phyloP scores from a whole-genome alignment of 169 alveolate genomes.

The Eimeria zaria region DNA sequence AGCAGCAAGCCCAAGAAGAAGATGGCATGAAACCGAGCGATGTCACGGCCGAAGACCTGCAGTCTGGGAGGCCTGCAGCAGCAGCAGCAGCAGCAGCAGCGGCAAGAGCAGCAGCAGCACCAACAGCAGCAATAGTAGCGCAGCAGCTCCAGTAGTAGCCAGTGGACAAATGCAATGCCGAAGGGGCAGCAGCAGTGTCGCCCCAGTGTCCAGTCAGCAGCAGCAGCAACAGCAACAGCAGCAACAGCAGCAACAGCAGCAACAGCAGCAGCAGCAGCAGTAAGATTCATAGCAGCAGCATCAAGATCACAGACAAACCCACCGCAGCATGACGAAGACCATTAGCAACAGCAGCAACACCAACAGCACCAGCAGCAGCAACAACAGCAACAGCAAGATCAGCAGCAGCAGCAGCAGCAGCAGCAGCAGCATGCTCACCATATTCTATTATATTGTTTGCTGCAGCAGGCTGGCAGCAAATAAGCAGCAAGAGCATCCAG shows the following conservation, averaged over 20 bases:
- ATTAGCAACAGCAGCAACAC: too few relatives aligned
- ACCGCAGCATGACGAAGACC: too few relatives aligned
- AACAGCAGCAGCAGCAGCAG: constrained; percentile 27
- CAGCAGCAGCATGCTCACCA: too few relatives aligned
- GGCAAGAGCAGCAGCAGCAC: constrained; percentile 7
- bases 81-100: constrained; percentile 24
- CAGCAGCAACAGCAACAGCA: not conserved
- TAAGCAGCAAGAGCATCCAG: constrained; percentile 8
- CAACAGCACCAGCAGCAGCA: too few relatives aligned
- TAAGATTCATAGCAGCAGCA: too few relatives aligned
- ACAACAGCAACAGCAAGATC: too few relatives aligned
- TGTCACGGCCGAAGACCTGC: constrained; percentile 31
- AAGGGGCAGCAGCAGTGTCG: not conserved
- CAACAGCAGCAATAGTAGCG: too few relatives aligned
- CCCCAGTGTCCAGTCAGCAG: not conserved
- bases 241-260: not conserved
- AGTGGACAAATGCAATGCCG: too few relatives aligned
- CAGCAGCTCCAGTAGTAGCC: too few relatives aligned
- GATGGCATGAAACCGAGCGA: constrained; percentile 18
- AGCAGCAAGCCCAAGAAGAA: constrained; percentile 26
- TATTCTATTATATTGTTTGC: not conserved
- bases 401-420: too few relatives aligned
- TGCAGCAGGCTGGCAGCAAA: constrained; percentile 7
- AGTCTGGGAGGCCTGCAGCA: constrained; percentile 30
- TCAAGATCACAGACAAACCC: too few relatives aligned